A percentile compares a stretch with the other conserved stretches of the same genome.
These are phyloP conservation scores for Trichoderma asperellum DNA, from an alignment of 2,329 filamentous ascomycete genomes.

Conservation along the genomic window DNA sequence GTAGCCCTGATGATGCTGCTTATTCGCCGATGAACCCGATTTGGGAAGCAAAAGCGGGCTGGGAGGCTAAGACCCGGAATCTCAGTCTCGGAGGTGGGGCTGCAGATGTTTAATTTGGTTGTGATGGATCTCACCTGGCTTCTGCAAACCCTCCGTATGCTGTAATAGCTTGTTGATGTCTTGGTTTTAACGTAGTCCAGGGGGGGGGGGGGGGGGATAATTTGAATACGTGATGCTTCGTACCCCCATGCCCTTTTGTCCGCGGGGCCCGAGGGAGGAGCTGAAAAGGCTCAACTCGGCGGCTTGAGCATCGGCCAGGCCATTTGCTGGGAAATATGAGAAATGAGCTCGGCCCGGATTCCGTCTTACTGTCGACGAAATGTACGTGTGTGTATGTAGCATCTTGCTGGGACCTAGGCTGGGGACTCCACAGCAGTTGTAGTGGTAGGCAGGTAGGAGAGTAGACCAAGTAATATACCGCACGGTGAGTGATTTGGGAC, in stretches of 20 bases:
- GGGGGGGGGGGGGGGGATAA: too few relatives aligned
- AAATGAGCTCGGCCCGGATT: conserved; percentile 21
- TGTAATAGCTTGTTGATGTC: neutral
- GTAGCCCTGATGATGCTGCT: neutral
- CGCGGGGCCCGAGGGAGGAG: conserved; percentile 13
- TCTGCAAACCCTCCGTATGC: neutral
- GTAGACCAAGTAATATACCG: neutral
- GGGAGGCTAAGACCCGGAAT: conserved; percentile 1
- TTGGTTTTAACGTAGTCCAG: neutral
- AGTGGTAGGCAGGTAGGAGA: neutral
- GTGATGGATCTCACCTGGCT: neutral
- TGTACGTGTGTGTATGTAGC: neutral
- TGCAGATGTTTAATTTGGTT: conserved; percentile 7
- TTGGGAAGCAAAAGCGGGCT: neutral
- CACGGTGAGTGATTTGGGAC: neutral
- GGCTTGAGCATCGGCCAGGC: neutral
- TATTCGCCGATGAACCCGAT: conserved; percentile 5
- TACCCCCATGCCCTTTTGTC: neutral
- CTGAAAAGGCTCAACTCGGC: neutral
- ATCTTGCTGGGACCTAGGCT: neutral
- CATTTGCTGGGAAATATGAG: neutral
- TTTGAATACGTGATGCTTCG: neutral
- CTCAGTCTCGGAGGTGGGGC: neutral
- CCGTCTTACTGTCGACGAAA: neutral
- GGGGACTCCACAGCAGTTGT: neutral